Base-by-base conservation (phyloP, 257 asterid species). In the Oldenlandia corymbosa region DNA sequence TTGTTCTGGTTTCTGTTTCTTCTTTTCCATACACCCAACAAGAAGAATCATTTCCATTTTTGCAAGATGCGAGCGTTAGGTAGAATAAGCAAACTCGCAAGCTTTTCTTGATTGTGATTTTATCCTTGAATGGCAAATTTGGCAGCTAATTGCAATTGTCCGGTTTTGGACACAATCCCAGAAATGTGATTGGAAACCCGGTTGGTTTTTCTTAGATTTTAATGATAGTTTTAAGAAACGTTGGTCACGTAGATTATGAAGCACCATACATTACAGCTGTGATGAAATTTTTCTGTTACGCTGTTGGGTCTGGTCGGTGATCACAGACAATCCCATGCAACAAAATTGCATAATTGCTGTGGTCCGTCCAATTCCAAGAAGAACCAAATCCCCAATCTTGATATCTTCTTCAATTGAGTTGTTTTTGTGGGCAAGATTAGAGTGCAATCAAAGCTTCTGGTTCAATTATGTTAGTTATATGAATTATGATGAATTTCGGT, bases 301-400 rank as follows among this genome's bases (percentile, higher is more conserved):
- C 52, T 17, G 41, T 50, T 26, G 7, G 23, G 37, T 7, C 28
- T 14, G 23, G 37, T 7, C 28, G 37, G 34, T 21, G 20, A 31
- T 8, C 16, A 36, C 28, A 26, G 39, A 34, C 39, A n/a, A 42
- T n/a, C n/a, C 43, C 62, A 41, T 52, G 55, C 27, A 52, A 13
- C 1, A 9, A 13, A 1, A 52, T 23, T 65, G 59, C 62, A 57
- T 58, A 21, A 20, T 58, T 58, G 62, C n/a, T n/a, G 62, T 36
- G 47, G 62, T 58, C 47, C 47, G 47, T 1, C 11, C 14, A 26
- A 13, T 18, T n/a, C n/a, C n/a, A n/a, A n/a, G n/a, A n/a, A n/a
- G n/a, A n/a, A n/a, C n/a, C n/a, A n/a, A n/a, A n/a, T n/a, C n/a
- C n/a, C n/a, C n/a, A n/a, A n/a, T n/a, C n/a, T n/a, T n/a, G n/a